These are phyloP conservation scores for Spathaspora passalidarum DNA, from an alignment of 805 yeast species.

Conservation along the genomic window DNA sequence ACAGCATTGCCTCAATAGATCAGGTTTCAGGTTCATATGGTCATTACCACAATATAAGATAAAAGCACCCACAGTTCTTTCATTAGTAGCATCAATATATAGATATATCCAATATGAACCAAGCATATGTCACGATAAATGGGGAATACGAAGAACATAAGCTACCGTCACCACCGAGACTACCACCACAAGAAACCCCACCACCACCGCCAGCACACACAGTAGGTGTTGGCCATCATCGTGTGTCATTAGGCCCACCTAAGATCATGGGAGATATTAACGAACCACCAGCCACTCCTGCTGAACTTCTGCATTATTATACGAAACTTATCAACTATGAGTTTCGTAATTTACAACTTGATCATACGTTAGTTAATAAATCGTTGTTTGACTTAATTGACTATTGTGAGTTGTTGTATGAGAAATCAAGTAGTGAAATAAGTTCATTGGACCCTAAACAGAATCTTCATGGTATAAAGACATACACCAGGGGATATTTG, in stretches of 20 bases:
- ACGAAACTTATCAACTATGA: conserved; percentile 28
- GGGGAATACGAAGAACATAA: background rate
- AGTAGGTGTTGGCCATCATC: background rate
- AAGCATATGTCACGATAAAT: conserved; percentile 2
- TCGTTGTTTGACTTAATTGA: conserved; percentile 42
- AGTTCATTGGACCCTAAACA: background rate
- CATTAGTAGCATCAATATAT: too few relatives aligned
- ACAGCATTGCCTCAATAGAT: background rate
- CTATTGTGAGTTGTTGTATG: conserved; percentile 36
- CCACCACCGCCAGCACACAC: conserved; percentile 3
- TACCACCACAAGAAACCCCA: conserved; percentile 3
- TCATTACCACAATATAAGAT: too few relatives aligned
- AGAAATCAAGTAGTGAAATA: conserved; percentile 12
- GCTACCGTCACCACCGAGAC: background rate
- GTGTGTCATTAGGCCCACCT: background rate
- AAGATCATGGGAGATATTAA: background rate
- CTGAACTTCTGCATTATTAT: conserved; percentile 14
- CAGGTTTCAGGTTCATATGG: too few relatives aligned
- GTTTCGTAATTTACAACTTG: conserved; percentile 37
- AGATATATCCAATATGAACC: background rate
- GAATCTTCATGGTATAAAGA: conserved; percentile 13
- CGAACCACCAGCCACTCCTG: background rate
- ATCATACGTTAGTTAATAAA: conserved; percentile 22
- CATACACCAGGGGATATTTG: conserved; percentile 36
- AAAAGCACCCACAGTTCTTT: too few relatives aligned